A percentile compares a stretch with the other conserved stretches of the same genome.
Conservation (phyloP, 1,284 basidiomycete species). For the Ceratobasidium theobromae region DNA sequence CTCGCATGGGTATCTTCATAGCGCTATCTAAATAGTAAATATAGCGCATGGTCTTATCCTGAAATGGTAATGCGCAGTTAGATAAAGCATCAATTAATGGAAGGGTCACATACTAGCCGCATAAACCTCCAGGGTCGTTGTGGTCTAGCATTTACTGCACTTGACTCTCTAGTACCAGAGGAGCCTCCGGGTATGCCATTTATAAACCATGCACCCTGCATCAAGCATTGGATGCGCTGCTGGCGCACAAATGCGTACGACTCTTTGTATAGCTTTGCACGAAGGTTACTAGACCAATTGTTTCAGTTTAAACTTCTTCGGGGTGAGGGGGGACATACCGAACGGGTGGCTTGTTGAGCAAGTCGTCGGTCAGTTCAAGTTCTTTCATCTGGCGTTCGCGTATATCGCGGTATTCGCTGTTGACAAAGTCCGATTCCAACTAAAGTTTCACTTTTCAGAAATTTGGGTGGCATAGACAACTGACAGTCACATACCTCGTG, state of each 20-base stretch:
- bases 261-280: conserved; percentile 85
- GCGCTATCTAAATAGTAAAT: conserved; percentile 81
- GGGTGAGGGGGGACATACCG: conserved; percentile 53
- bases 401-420: conserved; percentile 83
- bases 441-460: neutral
- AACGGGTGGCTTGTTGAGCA: conserved; percentile 80
- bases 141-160: conserved; percentile 57
- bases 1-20: conserved; percentile 73
- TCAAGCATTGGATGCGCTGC: conserved; percentile 84
- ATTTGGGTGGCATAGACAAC: no score
- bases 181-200: conserved; percentile 57
- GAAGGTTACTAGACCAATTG: conserved; percentile 62
- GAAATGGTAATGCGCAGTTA: neutral
- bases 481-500: conserved; percentile 53
- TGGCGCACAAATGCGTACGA: conserved; percentile 90
- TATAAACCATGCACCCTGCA: conserved; percentile 91
- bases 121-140: conserved; percentile 75
- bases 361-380: conserved; percentile 87
- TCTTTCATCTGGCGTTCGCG: conserved; percentile 93
- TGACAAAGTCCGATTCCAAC: conserved; percentile 75
- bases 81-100: conserved; percentile 4
- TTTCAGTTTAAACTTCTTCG: conserved; percentile 4
- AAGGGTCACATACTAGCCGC: conserved; percentile 57
- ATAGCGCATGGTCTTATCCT: conserved; percentile 77
- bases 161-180: conserved; percentile 49